phyloP scores from a whole-genome alignment of 129 eudicot species.

The Centrapalus pauciflorus region DNA sequence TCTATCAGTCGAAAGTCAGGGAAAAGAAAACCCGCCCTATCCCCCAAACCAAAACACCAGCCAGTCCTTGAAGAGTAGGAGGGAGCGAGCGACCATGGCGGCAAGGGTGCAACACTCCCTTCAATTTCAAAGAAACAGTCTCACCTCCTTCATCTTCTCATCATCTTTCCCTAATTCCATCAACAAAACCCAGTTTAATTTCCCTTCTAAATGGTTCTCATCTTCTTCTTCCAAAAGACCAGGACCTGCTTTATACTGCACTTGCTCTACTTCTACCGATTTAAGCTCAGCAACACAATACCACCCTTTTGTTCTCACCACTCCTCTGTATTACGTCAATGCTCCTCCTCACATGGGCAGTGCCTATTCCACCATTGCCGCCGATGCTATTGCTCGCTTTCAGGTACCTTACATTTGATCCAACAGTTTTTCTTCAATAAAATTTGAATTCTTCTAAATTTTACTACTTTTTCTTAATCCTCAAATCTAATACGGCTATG shows the following conservation, averaged over 20 bases:
- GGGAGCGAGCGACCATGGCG: conserved; percentile 15
- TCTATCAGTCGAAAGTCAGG: background rate
- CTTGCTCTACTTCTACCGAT: conserved; percentile 18
- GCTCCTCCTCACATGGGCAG: conserved; percentile 99
- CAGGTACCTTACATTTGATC: conserved; percentile 44
- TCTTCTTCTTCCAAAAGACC: conserved; percentile 19
- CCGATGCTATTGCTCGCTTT: conserved; percentile 94
- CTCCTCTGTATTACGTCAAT: conserved; percentile 97
- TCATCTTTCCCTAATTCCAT: conserved; percentile 24
- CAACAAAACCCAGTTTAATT: conserved; percentile 16
- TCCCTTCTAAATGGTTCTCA: conserved; percentile 22
- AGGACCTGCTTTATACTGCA: conserved; percentile 47
- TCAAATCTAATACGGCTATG: background rate
- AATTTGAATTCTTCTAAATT: no score
- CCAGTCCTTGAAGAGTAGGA: background rate
- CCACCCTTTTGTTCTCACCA: conserved; percentile 66
- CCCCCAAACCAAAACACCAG: conserved; percentile 13
- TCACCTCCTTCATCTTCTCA: conserved; percentile 32
- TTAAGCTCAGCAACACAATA: background rate
- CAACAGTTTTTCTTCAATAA: no score
- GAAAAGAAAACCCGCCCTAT: background rate
- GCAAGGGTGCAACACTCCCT: conserved; percentile 30
- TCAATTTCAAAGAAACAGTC: conserved; percentile 22
- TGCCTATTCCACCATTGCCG: conserved; percentile 98
- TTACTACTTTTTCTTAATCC: background rate